These are phyloP conservation scores for Papilionanthe hybrid DNA, from an alignment of 116 monocot species.

Conservation along the genomic window DNA sequence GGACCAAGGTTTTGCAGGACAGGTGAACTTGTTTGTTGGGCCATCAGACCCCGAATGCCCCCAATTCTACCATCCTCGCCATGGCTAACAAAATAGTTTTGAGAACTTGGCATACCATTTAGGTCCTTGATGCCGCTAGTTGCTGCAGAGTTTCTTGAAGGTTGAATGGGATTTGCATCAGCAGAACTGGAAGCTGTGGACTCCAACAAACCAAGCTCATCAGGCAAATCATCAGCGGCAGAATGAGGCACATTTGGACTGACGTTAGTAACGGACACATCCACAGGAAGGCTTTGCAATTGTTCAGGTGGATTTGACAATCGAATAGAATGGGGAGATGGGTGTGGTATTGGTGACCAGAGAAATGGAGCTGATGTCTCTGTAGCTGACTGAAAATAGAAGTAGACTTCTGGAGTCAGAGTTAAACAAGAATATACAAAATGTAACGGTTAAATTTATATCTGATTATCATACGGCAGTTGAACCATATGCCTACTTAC, in stretches of 20 bases:
- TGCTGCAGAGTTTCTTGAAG: constrained; percentile 19
- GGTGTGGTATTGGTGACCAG: constrained; percentile 48
- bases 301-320: background rate
- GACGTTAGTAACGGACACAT: background rate
- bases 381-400: constrained; percentile 43
- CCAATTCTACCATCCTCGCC: too few relatives aligned
- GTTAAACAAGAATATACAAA: background rate
- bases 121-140: constrained; percentile 19
- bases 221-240: constrained; percentile 29
- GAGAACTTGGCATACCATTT: background rate
- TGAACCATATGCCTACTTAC: too few relatives aligned
- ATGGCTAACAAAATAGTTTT: background rate
- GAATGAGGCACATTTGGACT: background rate
- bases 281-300: background rate
- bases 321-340: constrained; percentile 47
- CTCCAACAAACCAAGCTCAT: constrained; percentile 40
- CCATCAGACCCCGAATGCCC: too few relatives aligned
- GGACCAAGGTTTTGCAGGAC: too few relatives aligned
- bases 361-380: constrained; percentile 59
- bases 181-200: background rate
- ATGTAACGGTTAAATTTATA: too few relatives aligned
- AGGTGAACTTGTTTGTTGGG: too few relatives aligned
- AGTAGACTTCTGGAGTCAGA: background rate
- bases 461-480: too few relatives aligned
- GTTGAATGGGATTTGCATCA: constrained; percentile 8